Evolutionary conservation across 2,329 filamentous ascomycete species (phyloP).

Genomic region (Penicillium olsonii): DNA sequence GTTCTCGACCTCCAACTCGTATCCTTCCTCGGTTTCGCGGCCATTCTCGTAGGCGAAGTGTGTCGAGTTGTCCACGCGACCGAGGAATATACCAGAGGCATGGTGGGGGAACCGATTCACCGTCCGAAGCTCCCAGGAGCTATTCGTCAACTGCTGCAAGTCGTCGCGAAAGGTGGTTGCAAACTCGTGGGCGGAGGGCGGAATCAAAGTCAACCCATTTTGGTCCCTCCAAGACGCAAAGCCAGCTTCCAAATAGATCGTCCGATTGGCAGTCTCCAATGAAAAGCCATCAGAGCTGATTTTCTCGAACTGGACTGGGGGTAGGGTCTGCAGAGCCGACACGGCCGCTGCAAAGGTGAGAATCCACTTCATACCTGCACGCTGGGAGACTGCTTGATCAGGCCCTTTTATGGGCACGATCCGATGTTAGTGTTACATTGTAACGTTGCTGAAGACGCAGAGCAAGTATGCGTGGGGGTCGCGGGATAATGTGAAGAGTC

Average conservation of each 20-base stretch:
- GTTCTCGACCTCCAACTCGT: constrained; percentile 44
- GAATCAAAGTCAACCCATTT: constrained; percentile 54
- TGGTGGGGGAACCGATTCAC: constrained; percentile 38
- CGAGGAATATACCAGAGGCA: constrained; percentile 48
- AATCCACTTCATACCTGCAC: constrained; percentile 14
- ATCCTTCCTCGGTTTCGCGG: constrained; percentile 51
- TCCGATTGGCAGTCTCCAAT: constrained; percentile 6
- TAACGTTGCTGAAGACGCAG: not conserved
- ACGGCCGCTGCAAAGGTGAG: constrained; percentile 17
- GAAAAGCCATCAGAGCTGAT: constrained; percentile 30
- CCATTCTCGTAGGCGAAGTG: constrained; percentile 52
- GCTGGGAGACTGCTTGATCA: not conserved
- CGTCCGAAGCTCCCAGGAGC: constrained; percentile 44
- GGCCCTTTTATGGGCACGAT: not conserved
- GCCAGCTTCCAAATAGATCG: constrained; percentile 41
- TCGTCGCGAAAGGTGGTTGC: constrained; percentile 51
- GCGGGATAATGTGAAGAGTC: constrained; percentile 1
- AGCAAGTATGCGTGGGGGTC: constrained; percentile 1
- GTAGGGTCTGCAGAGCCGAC: constrained; percentile 42
- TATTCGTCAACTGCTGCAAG: constrained; percentile 43
- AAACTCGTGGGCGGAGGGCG: constrained; percentile 53
- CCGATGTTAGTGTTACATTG: constrained; percentile 20
- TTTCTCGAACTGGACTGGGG: constrained; percentile 36
- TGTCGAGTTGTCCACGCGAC: constrained; percentile 20
- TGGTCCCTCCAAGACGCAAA: constrained; percentile 46